These are phyloP conservation scores for Drosera capensis DNA, from an alignment of 148 eudicot genomes.

Conservation along the genomic window DNA sequence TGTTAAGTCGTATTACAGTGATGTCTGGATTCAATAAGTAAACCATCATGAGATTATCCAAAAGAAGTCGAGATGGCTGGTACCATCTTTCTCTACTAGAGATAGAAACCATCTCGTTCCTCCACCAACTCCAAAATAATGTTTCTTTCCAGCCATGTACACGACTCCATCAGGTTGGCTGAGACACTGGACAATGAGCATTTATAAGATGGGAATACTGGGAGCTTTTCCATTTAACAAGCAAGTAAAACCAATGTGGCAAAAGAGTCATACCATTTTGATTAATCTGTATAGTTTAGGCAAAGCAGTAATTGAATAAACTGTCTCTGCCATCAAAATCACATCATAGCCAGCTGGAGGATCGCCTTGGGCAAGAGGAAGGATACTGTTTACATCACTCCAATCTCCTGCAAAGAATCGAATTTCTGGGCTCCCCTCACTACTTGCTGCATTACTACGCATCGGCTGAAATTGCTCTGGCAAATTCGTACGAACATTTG, in stretches of 20 bases:
- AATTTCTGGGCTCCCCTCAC: constrained; percentile 16
- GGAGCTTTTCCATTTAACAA: neutral
- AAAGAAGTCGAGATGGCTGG: constrained; percentile 13
- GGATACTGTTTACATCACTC: constrained; percentile 54
- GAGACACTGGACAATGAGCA: constrained; percentile 36
- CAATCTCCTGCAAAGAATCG: constrained; percentile 94
- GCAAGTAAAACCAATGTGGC: neutral
- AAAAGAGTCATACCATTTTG: constrained; percentile 38
- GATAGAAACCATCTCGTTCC: constrained; percentile 82
- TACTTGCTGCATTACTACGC: constrained; percentile 7
- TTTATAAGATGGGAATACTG: constrained; percentile 1
- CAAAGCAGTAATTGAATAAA: constrained; percentile 61
- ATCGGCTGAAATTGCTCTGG: constrained; percentile 8
- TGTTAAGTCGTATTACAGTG: no score
- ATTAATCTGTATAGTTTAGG: constrained; percentile 56
- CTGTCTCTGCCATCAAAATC: constrained; percentile 98
- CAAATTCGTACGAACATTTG: constrained; percentile 64
- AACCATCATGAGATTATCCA: neutral
- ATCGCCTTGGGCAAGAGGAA: constrained; percentile 21
- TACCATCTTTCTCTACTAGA: constrained; percentile 77
- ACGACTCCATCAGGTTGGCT: constrained; percentile 51
- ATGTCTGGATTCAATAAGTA: neutral
- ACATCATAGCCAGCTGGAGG: constrained; percentile 48
- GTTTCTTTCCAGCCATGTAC: constrained; percentile 89
- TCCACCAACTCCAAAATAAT: constrained; percentile 98